Evolutionary conservation across 805 yeast species (phyloP).

Genomic region (Brettanomyces naardenensis): DNA sequence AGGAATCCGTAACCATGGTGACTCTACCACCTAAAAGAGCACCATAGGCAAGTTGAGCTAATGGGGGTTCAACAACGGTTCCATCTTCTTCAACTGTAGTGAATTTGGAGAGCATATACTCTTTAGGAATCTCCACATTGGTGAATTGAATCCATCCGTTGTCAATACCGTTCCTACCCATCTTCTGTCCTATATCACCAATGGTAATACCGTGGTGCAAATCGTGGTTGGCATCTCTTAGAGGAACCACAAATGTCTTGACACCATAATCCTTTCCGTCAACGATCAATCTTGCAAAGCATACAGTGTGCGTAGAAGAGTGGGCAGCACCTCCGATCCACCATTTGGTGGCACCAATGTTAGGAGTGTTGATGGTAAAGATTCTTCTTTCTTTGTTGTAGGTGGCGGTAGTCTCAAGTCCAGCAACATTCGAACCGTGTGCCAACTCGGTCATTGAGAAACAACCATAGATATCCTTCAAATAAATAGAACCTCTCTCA

Average conservation of each 20-base stretch:
- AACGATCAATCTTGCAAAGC: constrained; percentile 76
- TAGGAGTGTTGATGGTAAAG: constrained; percentile 78
- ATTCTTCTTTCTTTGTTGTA: constrained; percentile 58
- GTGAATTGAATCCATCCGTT: constrained; percentile 95
- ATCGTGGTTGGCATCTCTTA: constrained; percentile 68
- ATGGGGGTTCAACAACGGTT: constrained; percentile 67
- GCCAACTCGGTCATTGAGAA: constrained; percentile 91
- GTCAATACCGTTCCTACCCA: constrained; percentile 95
- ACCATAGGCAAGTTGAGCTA: constrained; percentile 83
- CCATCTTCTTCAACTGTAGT: constrained; percentile 63
- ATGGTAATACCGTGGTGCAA: constrained; percentile 72
- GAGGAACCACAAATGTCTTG: constrained; percentile 84
- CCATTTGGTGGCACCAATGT: constrained; percentile 92
- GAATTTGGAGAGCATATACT: constrained; percentile 74
- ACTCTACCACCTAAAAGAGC: constrained; percentile 87
- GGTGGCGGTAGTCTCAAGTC: constrained; percentile 86
- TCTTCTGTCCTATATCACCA: constrained; percentile 91
- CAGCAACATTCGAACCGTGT: constrained; percentile 93
- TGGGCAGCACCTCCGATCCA: constrained; percentile 99
- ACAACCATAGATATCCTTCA: constrained; percentile 72
- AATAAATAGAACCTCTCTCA: constrained; percentile 51
- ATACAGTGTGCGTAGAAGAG: constrained; percentile 82
- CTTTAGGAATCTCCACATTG: constrained; percentile 75
- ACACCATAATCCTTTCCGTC: constrained; percentile 86
- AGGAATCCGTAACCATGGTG: constrained; percentile 81